phyloP scores from a whole-genome alignment of 441 rosid genomes.

The Croton setiger region DNA sequence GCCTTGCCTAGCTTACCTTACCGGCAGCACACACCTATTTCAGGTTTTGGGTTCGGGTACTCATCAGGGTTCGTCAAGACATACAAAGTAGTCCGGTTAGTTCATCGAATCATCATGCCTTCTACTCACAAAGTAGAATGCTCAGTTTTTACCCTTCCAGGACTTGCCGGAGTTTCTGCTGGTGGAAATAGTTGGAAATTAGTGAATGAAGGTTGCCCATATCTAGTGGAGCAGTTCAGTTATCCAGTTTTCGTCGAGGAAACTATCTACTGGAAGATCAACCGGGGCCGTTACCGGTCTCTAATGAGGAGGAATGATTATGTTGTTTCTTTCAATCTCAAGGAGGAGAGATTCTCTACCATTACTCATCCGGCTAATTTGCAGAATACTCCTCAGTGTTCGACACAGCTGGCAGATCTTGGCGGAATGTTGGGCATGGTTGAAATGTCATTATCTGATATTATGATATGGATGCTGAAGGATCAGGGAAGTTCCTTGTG shows the following conservation, averaged over 20 bases:
- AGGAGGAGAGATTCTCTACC: slow-evolving; percentile 5
- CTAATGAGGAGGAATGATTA: neutral
- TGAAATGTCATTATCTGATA: neutral
- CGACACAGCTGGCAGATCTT: slow-evolving; percentile 14
- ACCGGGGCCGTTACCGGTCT: neutral
- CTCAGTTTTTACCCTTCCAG: slow-evolving; percentile 15
- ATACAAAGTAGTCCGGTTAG: slow-evolving; percentile 13
- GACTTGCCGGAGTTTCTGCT: neutral
- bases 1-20: neutral
- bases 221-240: slow-evolving; percentile 12
- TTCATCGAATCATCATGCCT: neutral
- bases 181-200: slow-evolving; percentile 5
- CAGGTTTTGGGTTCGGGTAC: slow-evolving; percentile 16
- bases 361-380: slow-evolving; percentile 11
- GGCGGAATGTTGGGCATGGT: slow-evolving; percentile 9
- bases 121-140: neutral
- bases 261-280: slow-evolving; percentile 20
- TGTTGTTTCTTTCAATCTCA: slow-evolving; percentile 1
- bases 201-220: slow-evolving; percentile 4
- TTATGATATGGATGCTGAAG: neutral
- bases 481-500: slow-evolving; percentile 5
- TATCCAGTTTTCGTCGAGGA: slow-evolving; percentile 18
- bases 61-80: neutral
- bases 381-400: neutral
- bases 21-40: neutral